A percentile compares a stretch with the other conserved stretches of the same genome.
phyloP scores from a whole-genome alignment of 176 grass and related monocot genomes.

The Oryza nivara region DNA sequence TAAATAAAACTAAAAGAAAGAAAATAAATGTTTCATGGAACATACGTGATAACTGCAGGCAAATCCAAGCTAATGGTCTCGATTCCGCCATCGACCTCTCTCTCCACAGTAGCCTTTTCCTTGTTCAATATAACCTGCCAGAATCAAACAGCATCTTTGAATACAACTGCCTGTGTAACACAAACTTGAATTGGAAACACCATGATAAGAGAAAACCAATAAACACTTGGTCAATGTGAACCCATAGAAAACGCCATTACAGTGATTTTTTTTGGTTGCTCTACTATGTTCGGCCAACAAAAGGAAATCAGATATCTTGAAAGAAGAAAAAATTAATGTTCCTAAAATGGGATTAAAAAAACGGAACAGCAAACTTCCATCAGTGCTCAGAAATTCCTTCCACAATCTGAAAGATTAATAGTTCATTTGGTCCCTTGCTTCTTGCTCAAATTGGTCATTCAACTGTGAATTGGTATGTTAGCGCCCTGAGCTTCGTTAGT shows the following conservation, averaged over 20 bases:
- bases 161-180: background rate
- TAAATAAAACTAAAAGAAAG: background rate
- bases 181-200: conserved; percentile 1
- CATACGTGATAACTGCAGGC: conserved; percentile 95
- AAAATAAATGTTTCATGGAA: background rate
- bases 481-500: background rate
- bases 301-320: background rate
- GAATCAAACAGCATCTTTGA: background rate
- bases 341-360: background rate
- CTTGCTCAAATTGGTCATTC: background rate
- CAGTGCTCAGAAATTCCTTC: background rate
- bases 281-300: background rate
- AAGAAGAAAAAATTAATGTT: conserved; percentile 2
- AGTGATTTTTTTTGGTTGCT: background rate
- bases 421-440: background rate
- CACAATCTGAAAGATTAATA: background rate
- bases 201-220: background rate
- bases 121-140: conserved; percentile 79
- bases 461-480: background rate
- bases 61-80: conserved; percentile 83
- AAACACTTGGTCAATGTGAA: background rate
- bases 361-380: background rate
- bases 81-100: conserved; percentile 82
- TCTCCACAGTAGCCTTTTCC: conserved; percentile 77
- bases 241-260: background rate